Base-by-base conservation (phyloP, 116 monocot species). In the Zostera marina region DNA sequence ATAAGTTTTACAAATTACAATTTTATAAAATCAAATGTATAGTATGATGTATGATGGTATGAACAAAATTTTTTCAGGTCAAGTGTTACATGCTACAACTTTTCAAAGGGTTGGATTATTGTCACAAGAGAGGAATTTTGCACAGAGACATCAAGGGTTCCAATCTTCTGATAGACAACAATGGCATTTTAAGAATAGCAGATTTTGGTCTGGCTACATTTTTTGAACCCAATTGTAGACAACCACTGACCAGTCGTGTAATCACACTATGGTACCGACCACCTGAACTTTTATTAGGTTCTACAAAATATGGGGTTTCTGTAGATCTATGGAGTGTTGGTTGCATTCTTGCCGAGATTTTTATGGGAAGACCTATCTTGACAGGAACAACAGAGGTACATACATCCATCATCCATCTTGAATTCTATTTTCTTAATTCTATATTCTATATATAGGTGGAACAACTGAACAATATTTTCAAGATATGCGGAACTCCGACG, bases 201-300 rank as follows among this genome's bases (percentile, higher is more conserved):
- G 94, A 94, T 66, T 88, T 94, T 73, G 94, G 94, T 53, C 68
- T 94, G 51, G 81, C 94, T 21, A 84, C 84, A 39, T 49, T 68
- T 62, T 88, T 81, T 62, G 63, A 63, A 77, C 77, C 79, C 22
- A 52, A 70, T 17, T 69, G 79, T 41, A 69, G 62, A 15, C 74
- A 84, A 43, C 73, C 76, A 48, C 54, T 94, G 53, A 94, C 94
- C 43, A 88, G 94, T 9, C 84, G 84, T 54, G 94, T 94, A 17
- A 88, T 94, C 24, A 94, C 94, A 8, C 61, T 94, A 41, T 94
- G 94, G 94, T 94, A 94, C 59, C 72, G 94, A 2, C 88, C 94
- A 21, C 93, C 93, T 45, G 88, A 93, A 59, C 84, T 93, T 56
- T 68, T 93, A 68, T 68, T 93, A 8, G 94, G 94, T 58, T 84